These are phyloP conservation scores for Tephrocybe sp. DNA, from an alignment of 768 basidiomycete genomes.

Conservation along the genomic window DNA sequence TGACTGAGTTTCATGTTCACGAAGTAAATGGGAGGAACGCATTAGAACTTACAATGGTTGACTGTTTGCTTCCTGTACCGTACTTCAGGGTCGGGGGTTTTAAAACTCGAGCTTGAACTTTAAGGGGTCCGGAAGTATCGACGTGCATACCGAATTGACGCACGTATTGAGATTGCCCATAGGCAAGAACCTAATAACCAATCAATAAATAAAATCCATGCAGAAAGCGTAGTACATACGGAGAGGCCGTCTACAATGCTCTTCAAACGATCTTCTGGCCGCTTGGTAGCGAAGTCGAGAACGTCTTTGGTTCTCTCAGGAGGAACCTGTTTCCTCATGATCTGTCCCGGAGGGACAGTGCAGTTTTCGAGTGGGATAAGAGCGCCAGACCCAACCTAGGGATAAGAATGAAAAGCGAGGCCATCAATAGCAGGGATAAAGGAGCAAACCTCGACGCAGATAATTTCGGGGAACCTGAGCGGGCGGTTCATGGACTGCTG, in stretches of 20 bases:
- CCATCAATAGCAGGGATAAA: not conserved
- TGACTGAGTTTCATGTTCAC: constrained; percentile 28
- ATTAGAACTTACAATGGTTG: constrained; percentile 48
- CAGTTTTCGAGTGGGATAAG: constrained; percentile 64
- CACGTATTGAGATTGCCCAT: constrained; percentile 75
- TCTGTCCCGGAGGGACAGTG: constrained; percentile 55
- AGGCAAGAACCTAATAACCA: constrained; percentile 49
- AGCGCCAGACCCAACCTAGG: constrained; percentile 58
- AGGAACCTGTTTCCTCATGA: constrained; percentile 71
- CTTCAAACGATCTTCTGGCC: constrained; percentile 49
- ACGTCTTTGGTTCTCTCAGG: constrained; percentile 62
- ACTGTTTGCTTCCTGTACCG: constrained; percentile 52
- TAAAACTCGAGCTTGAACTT: constrained; percentile 60
- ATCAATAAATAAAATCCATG: not conserved
- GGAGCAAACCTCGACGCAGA: constrained; percentile 62
- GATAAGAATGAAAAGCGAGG: not conserved
- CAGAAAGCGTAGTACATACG: constrained; percentile 26
- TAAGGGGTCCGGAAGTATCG: constrained; percentile 47
- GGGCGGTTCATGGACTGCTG: constrained; percentile 45
- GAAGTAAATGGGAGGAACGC: not conserved
- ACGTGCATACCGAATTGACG: constrained; percentile 72
- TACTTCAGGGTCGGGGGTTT: constrained; percentile 66
- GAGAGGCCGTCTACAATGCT: constrained; percentile 54
- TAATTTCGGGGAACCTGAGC: constrained; percentile 57
- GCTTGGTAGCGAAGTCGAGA: constrained; percentile 64